phyloP scores from a whole-genome alignment of 257 asterid species.

The Voacanga thouarsii region DNA sequence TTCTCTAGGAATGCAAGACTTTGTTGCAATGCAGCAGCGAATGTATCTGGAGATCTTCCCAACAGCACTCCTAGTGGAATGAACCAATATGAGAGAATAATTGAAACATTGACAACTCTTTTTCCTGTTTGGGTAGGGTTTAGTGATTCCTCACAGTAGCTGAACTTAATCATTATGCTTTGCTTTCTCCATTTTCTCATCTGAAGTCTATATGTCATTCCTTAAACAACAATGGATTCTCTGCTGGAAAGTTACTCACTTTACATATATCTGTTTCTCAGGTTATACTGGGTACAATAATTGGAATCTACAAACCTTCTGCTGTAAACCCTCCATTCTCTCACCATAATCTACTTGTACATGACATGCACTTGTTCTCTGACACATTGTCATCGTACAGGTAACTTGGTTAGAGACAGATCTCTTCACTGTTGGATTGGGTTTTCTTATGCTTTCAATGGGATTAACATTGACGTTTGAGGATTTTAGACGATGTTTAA shows the following conservation, averaged over 20 bases:
- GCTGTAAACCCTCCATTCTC: slow-evolving; percentile 43
- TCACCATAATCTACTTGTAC: slow-evolving; percentile 16
- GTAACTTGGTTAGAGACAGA: slow-evolving; percentile 96
- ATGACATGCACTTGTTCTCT: slow-evolving; percentile 10
- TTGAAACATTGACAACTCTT: slow-evolving; percentile 86
- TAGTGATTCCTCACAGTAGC: slow-evolving; percentile 18
- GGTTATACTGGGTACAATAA: slow-evolving; percentile 87
- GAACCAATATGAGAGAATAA: slow-evolving; percentile 77
- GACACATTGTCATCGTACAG: slow-evolving; percentile 39
- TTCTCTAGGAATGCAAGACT: slow-evolving; percentile 40
- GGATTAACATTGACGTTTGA: slow-evolving; percentile 92
- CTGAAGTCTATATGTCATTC: not conserved
- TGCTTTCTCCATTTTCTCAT: not conserved
- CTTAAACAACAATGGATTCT: not conserved
- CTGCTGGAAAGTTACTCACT: slow-evolving; percentile 12
- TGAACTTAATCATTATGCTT: slow-evolving; percentile 13
- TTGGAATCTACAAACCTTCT: slow-evolving; percentile 91
- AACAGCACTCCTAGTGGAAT: slow-evolving; percentile 47
- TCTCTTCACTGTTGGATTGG: slow-evolving; percentile 85
- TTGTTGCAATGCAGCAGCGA: slow-evolving; percentile 61
- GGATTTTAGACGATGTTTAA: slow-evolving; percentile 85
- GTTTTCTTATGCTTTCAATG: slow-evolving; percentile 98
- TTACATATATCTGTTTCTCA: slow-evolving; percentile 32
- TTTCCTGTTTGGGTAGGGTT: slow-evolving; percentile 91
- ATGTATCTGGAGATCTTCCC: slow-evolving; percentile 67